phyloP scores from a whole-genome alignment of 495 filamentous ascomycete species.

The Aspergillus olivimuriae region DNA sequence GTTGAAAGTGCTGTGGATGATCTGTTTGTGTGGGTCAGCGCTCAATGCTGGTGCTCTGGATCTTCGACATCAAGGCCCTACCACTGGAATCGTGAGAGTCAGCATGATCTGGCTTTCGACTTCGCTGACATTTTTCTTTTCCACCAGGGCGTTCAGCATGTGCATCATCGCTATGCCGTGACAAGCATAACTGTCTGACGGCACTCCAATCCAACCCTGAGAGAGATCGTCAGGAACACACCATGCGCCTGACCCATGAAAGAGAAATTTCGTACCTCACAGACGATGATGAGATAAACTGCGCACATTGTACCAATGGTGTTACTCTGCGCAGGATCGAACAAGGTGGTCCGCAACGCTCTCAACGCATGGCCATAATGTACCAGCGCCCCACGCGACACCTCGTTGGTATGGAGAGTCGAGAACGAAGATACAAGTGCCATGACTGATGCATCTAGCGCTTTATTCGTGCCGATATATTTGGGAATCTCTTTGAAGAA shows the following conservation, averaged over 20 bases:
- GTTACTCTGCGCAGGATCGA: conserved; percentile 23
- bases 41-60: too few relatives aligned
- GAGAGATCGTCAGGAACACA: neutral
- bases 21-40: conserved; percentile 13
- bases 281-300: conserved; percentile 35
- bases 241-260: neutral
- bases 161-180: conserved; percentile 29
- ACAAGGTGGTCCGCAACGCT: conserved; percentile 24
- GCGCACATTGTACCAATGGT: conserved; percentile 34
- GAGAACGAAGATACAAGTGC: conserved; percentile 23
- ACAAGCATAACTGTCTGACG: conserved; percentile 12
- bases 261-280: conserved; percentile 24
- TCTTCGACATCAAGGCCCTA: too few relatives aligned
- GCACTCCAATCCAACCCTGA: conserved; percentile 24
- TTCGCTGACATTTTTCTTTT: conserved; percentile 13
- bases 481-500: conserved; percentile 29
- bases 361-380: conserved; percentile 25
- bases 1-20: conserved; percentile 29
- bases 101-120: conserved; percentile 28
- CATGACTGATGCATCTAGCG: conserved; percentile 29
- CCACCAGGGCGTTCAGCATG: conserved; percentile 21
- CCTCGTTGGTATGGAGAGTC: conserved; percentile 13
- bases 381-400: conserved; percentile 13
- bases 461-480: conserved; percentile 26
- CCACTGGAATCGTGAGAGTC: conserved; percentile 29